Conservation (phyloP, 2,329 filamentous ascomycete species). For the Cyanodermella asteris region DNA sequence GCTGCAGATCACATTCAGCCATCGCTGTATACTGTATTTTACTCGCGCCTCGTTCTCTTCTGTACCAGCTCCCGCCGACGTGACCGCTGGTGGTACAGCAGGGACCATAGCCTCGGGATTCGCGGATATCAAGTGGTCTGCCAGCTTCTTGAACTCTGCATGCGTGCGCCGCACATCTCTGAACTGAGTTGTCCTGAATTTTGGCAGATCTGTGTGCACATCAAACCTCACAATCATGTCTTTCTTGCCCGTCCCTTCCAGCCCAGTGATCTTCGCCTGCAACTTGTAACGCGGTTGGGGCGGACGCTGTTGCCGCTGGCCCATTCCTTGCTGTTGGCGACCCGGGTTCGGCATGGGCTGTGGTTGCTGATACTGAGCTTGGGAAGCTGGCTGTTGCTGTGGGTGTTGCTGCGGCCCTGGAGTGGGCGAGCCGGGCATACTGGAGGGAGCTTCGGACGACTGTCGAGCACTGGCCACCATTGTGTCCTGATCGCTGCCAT, state of each 20-base stretch:
- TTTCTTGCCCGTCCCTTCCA: conserved; percentile 86
- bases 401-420: too few species aligned
- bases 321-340: too few species aligned
- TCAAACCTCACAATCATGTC: conserved; percentile 90
- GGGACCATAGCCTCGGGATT: conserved; percentile 91
- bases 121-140: conserved; percentile 86
- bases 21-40: conserved; percentile 75
- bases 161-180: conserved; percentile 90
- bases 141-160: conserved; percentile 90
- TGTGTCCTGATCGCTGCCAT: too few species aligned
- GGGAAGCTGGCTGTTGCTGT: too few species aligned
- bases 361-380: too few species aligned
- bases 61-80: conserved; percentile 81
- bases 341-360: too few species aligned
- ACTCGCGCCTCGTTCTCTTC: conserved; percentile 85
- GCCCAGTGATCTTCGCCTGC: conserved; percentile 80
- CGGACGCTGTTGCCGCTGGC: too few species aligned
- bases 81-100: conserved; percentile 82
- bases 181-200: conserved; percentile 94
- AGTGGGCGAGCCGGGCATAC: too few species aligned
- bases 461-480: too few species aligned
- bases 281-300: conserved; percentile 64
- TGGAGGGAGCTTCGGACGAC: too few species aligned
- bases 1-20: conserved; percentile 81
- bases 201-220: conserved; percentile 97